Conservation (phyloP, 140 eudicot species). For the Bidens hawaiensis region DNA sequence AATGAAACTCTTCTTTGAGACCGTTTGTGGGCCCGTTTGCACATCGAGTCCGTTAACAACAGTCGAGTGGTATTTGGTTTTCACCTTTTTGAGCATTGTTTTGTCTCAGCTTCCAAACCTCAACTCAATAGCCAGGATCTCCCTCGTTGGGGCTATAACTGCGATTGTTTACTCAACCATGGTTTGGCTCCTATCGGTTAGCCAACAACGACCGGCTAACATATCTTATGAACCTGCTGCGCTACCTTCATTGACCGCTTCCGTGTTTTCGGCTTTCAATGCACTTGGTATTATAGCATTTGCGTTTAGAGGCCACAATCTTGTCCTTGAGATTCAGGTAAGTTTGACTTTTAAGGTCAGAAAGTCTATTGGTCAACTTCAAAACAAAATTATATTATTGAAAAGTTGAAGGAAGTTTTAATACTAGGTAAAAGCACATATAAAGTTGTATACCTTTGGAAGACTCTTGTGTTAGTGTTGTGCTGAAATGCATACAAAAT, state of each 20-base stretch:
- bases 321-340: conserved; percentile 21
- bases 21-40: conserved; percentile 89
- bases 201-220: conserved; percentile 28
- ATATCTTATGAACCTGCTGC: conserved; percentile 32
- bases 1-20: conserved; percentile 88
- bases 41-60: conserved; percentile 72
- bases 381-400: not conserved
- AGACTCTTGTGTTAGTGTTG: not conserved
- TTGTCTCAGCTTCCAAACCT: conserved; percentile 57
- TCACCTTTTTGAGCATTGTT: conserved; percentile 39
- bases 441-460: not conserved
- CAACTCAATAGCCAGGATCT: conserved; percentile 60
- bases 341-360: conserved; percentile 1
- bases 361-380: not conserved
- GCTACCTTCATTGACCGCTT: conserved; percentile 10
- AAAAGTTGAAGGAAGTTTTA: not conserved
- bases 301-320: conserved; percentile 23
- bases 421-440: not conserved
- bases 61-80: conserved; percentile 56
- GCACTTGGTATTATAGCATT: conserved; percentile 15
- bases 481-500: not conserved
- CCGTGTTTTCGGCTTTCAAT: conserved; percentile 18
- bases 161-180: conserved; percentile 50
- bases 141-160: conserved; percentile 51
- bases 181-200: conserved; percentile 46